A percentile compares a stretch with the other conserved stretches of the same genome.
These are phyloP conservation scores for Penicillium sp. DNA, from an alignment of 2,329 filamentous ascomycete genomes.

Conservation along the genomic window DNA sequence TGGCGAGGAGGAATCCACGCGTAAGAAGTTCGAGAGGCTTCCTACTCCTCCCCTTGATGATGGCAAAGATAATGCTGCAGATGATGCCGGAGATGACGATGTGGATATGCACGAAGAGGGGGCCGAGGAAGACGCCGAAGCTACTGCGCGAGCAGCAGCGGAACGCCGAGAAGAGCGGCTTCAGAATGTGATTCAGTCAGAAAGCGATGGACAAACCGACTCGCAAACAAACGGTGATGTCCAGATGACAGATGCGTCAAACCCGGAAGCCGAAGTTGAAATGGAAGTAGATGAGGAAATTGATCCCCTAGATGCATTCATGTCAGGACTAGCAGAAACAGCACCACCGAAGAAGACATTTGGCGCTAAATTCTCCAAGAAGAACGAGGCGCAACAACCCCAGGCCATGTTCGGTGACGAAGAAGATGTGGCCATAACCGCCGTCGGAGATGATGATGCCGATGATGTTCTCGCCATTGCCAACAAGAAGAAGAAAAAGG, in stretches of 20 bases:
- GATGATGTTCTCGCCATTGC: conserved; percentile 65
- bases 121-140: conserved; percentile 84
- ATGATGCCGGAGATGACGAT: conserved; percentile 57
- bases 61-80: conserved; percentile 56
- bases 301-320: conserved; percentile 96
- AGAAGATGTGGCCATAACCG: conserved; percentile 68
- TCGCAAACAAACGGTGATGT: conserved; percentile 53
- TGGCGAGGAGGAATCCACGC: conserved; percentile 82
- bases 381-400: conserved; percentile 59
- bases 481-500: conserved; percentile 82
- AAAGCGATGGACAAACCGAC: conserved; percentile 25
- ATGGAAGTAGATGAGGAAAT: conserved; percentile 55
- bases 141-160: conserved; percentile 79
- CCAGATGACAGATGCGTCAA: conserved; percentile 44
- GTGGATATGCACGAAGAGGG: conserved; percentile 73
- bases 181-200: conserved; percentile 32
- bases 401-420: conserved; percentile 86
- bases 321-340: conserved; percentile 67
- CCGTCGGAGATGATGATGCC: conserved; percentile 61
- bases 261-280: conserved; percentile 33
- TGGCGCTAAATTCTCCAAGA: conserved; percentile 39
- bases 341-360: conserved; percentile 43
- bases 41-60: conserved; percentile 71
- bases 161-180: conserved; percentile 75
- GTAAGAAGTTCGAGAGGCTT: conserved; percentile 87